phyloP scores from a whole-genome alignment of 2,329 filamentous ascomycete genomes.

The Sarocladium oryzae region DNA sequence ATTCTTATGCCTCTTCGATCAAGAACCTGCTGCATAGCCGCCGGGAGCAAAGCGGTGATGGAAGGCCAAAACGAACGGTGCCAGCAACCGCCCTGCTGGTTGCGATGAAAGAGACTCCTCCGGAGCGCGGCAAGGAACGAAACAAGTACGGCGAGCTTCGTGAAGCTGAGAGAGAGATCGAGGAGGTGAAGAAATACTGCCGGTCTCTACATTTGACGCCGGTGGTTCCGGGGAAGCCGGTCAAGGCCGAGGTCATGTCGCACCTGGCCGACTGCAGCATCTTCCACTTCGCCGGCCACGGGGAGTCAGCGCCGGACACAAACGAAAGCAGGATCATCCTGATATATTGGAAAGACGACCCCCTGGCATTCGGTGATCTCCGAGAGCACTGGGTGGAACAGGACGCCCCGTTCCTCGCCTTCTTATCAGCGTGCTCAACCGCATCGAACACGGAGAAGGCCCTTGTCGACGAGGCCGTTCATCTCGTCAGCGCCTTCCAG shows the following conservation, averaged over 20 bases:
- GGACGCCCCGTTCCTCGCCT: slow-evolving; percentile 25
- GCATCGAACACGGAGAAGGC: slow-evolving; percentile 16
- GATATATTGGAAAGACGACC: not conserved
- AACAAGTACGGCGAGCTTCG: too few species aligned
- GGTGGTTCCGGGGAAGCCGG: not conserved
- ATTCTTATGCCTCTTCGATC: slow-evolving; percentile 30
- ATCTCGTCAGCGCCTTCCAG: slow-evolving; percentile 30
- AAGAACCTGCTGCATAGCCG: too few species aligned
- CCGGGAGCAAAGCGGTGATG: slow-evolving; percentile 13
- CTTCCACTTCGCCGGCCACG: slow-evolving; percentile 38
- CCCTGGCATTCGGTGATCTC: not conserved
- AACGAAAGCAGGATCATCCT: slow-evolving; percentile 11
- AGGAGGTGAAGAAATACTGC: not conserved
- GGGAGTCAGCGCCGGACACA: slow-evolving; percentile 11
- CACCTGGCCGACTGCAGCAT: slow-evolving; percentile 22
- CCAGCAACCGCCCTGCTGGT: not conserved
- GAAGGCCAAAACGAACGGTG: not conserved
- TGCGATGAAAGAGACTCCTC: not conserved
- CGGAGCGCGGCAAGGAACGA: not conserved
- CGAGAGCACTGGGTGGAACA: slow-evolving; percentile 13
- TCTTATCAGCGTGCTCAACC: slow-evolving; percentile 32
- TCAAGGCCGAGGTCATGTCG: slow-evolving; percentile 16
- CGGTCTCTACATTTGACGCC: not conserved
- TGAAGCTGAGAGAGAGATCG: not conserved
- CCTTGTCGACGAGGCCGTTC: slow-evolving; percentile 29